These are phyloP conservation scores for Fagopyrum tataricum DNA, from an alignment of 148 eudicot genomes.

Conservation along the genomic window DNA sequence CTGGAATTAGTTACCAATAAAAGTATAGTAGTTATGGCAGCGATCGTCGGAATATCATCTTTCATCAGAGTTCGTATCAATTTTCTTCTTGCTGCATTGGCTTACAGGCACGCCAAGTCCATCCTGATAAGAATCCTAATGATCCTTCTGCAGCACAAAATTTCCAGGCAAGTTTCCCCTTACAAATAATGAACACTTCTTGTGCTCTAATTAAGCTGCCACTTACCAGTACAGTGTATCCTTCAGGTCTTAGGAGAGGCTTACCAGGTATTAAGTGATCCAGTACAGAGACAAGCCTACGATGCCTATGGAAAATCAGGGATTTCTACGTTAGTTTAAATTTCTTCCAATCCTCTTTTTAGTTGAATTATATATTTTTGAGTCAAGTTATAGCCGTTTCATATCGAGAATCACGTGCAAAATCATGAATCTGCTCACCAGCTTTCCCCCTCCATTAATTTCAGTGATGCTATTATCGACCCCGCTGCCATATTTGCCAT, in stretches of 20 bases:
- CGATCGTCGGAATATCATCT: background rate
- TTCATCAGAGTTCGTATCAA: background rate
- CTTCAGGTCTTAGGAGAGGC: conserved; percentile 92
- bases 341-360: conserved; percentile 12
- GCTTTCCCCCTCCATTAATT: conserved; percentile 7
- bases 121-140: conserved; percentile 91
- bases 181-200: background rate
- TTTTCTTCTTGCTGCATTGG: background rate
- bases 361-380: background rate
- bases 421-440: background rate
- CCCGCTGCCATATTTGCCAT: conserved; percentile 98
- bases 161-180: conserved; percentile 58
- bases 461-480: conserved; percentile 86
- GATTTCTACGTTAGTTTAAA: conserved; percentile 74
- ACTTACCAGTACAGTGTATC: background rate
- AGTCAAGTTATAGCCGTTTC: background rate
- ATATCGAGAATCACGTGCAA: background rate
- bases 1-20: background rate
- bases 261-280: conserved; percentile 94
- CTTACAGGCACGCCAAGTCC: conserved; percentile 82
- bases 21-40: background rate
- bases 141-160: conserved; percentile 92
- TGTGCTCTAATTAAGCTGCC: background rate
- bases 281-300: conserved; percentile 83
- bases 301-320: conserved; percentile 91